These are phyloP conservation scores for Colletotrichum shisoi DNA, from an alignment of 2,329 filamentous ascomycete genomes.

Conservation along the genomic window DNA sequence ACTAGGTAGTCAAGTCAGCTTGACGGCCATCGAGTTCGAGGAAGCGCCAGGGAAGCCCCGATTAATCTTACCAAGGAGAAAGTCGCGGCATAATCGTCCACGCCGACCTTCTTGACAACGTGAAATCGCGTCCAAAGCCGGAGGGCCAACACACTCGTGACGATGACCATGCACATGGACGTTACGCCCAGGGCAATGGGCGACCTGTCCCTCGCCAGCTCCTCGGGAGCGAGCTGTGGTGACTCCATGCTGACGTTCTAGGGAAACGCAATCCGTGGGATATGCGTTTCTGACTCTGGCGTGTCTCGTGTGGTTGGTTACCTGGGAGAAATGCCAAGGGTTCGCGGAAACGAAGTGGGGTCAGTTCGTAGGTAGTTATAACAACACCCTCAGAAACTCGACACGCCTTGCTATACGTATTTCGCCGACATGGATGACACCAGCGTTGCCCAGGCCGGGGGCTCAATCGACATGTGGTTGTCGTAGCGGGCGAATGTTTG, in stretches of 20 bases:
- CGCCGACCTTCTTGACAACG: conserved; percentile 43
- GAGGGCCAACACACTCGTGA: conserved; percentile 39
- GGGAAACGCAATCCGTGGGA: background rate
- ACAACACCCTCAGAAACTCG: background rate
- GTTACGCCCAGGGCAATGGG: conserved; percentile 39
- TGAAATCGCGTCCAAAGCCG: conserved; percentile 43
- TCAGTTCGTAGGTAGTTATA: background rate
- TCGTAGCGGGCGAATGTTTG: background rate
- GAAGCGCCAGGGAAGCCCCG: background rate
- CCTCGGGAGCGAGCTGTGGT: conserved; percentile 25
- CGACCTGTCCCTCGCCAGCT: conserved; percentile 33
- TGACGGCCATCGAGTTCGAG: too few relatives aligned
- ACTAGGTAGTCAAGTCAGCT: conserved; percentile 4
- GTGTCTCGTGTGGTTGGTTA: background rate
- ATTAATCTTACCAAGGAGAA: conserved; percentile 41
- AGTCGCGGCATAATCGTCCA: conserved; percentile 44
- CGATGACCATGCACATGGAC: conserved; percentile 40
- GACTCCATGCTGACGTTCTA: conserved; percentile 16
- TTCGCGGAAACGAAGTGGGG: background rate
- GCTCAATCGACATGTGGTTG: background rate
- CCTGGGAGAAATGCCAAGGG: background rate
- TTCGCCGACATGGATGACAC: background rate
- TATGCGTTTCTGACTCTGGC: background rate
- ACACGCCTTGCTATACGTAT: background rate
- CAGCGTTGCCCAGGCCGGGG: background rate